Conservation (phyloP, 345 rosid species). For the Eucalyptus cloeziana region DNA sequence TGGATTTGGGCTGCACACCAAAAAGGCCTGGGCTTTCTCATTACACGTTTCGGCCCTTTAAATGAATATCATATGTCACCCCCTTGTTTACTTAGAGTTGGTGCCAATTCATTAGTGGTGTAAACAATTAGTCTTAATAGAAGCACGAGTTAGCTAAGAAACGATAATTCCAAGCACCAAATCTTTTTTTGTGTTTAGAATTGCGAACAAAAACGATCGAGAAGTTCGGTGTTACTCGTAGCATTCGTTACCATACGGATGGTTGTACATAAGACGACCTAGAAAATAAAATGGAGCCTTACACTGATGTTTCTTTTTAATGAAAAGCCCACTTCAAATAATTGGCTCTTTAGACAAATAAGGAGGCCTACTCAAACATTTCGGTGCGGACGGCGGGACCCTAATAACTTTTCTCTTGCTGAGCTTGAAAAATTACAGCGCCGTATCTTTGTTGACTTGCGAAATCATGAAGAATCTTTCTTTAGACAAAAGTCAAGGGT, state of each 20-base stretch:
- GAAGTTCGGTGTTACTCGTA: not conserved
- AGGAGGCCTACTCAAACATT: too few species aligned
- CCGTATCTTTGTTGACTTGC: too few species aligned
- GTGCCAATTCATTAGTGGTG: not conserved
- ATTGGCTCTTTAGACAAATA: too few species aligned
- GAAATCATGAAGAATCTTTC: too few species aligned
- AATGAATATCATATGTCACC: not conserved
- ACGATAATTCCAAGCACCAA: not conserved
- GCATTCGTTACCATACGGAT: accelerated
- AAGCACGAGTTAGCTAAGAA: not conserved
- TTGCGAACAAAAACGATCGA: not conserved
- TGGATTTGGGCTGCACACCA: not conserved
- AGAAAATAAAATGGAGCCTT: not conserved
- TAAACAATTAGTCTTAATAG: not conserved
- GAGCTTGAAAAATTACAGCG: too few species aligned
- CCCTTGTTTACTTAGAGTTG: not conserved
- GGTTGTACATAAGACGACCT: not conserved
- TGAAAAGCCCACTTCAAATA: not conserved
- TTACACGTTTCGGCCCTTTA: not conserved
- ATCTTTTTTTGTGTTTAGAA: not conserved
- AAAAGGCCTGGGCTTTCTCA: not conserved
- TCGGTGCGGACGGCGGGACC: too few species aligned
- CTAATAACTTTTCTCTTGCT: too few species aligned
- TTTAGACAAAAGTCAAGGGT: too few species aligned
- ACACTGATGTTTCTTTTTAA: accelerated